phyloP scores from a whole-genome alignment of 129 eudicot species.

The Tanacetum coccineum region DNA sequence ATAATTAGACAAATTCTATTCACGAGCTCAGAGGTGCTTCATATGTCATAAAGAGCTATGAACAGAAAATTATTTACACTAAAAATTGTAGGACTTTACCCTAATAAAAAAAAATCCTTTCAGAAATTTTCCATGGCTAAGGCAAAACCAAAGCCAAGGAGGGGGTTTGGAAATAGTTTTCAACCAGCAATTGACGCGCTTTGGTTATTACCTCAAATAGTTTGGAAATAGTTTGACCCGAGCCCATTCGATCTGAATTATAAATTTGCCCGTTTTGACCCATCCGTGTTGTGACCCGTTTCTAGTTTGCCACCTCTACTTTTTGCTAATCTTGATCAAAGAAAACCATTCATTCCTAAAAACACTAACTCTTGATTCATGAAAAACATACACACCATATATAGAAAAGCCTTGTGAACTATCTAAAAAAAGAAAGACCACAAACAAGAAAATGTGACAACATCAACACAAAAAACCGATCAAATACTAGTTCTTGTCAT shows the following conservation, averaged over 20 bases:
- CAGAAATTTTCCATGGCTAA: slow-evolving; percentile 41
- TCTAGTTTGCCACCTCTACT: no score
- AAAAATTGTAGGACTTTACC: no score
- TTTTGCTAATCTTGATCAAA: neutral
- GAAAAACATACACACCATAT: slow-evolving; percentile 28
- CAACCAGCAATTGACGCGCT: slow-evolving; percentile 67
- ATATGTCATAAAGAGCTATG: no score
- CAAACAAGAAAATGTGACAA: slow-evolving; percentile 22
- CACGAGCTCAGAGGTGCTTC: no score
- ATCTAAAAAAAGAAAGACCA: slow-evolving; percentile 32
- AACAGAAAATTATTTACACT: no score
- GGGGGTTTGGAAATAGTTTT: slow-evolving; percentile 62
- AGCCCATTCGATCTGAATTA: no score
- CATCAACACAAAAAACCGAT: slow-evolving; percentile 19
- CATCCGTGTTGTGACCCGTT: no score
- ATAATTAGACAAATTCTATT: no score
- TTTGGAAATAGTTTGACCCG: no score
- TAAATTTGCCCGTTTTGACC: no score
- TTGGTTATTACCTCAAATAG: slow-evolving; percentile 62
- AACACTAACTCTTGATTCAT: slow-evolving; percentile 20
- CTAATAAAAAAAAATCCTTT: slow-evolving; percentile 1
- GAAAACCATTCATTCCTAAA: slow-evolving; percentile 17
- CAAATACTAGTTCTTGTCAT: slow-evolving; percentile 21
- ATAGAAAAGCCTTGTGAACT: neutral
- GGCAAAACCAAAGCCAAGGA: slow-evolving; percentile 39